Evolutionary conservation across 305 asterid species (phyloP).

Genomic region (Solanum hybrid): DNA sequence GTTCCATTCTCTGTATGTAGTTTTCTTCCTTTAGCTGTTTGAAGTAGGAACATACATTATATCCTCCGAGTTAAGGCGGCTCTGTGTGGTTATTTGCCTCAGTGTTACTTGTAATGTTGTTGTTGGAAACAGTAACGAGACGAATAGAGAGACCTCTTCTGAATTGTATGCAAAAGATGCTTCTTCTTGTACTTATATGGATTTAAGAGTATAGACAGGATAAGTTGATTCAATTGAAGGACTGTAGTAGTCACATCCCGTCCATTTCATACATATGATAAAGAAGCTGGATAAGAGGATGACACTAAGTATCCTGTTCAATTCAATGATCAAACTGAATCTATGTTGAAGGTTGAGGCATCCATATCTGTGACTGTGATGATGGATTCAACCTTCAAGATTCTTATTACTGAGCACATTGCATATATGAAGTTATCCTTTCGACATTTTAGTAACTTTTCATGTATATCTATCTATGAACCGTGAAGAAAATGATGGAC

Average conservation of each 20-base stretch:
- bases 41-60: conserved; percentile 18
- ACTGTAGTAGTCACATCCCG: background rate
- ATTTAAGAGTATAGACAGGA: background rate
- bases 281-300: background rate
- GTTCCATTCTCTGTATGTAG: conserved; percentile 2
- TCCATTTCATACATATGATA: background rate
- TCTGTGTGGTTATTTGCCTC: conserved; percentile 26
- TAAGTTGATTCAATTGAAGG: background rate
- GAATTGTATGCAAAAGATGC: background rate
- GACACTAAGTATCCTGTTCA: background rate
- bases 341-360: background rate
- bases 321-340: background rate
- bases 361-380: background rate
- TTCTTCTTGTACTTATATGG: background rate
- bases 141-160: background rate
- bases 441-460: background rate
- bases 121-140: background rate
- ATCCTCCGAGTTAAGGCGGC: conserved; percentile 34
- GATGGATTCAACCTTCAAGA: background rate
- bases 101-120: background rate
- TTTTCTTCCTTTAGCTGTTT: conserved; percentile 11
- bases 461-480: background rate
- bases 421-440: background rate
- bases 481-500: background rate
- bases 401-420: background rate